phyloP scores from a whole-genome alignment of 768 basidiomycete genomes.

The Lactarius trivialis region DNA sequence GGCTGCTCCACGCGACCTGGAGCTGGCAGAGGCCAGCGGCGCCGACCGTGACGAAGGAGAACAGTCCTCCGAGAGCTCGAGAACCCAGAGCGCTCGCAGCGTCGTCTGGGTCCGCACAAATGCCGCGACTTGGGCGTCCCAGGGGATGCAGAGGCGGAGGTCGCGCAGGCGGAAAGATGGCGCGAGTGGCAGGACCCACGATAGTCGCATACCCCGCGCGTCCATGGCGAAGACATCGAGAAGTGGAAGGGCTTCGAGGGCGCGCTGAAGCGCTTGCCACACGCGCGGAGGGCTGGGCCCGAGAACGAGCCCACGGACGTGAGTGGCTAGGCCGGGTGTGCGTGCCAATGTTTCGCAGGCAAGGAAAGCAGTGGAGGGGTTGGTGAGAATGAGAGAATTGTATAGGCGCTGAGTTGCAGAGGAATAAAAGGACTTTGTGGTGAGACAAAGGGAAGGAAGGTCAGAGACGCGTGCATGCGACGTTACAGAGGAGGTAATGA shows the following conservation, averaged over 20 bases:
- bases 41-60: neutral
- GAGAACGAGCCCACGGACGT: conserved; percentile 32
- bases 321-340: conserved; percentile 32
- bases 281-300: conserved; percentile 31
- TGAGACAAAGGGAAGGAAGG: conserved; percentile 39
- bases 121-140: conserved; percentile 40
- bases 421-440: conserved; percentile 42
- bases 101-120: conserved; percentile 45
- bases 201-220: conserved; percentile 26
- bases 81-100: conserved; percentile 35
- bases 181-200: conserved; percentile 41
- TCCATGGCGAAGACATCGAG: conserved; percentile 40
- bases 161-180: conserved; percentile 44
- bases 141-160: conserved; percentile 41
- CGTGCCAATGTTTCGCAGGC: conserved; percentile 37
- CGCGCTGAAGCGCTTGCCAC: conserved; percentile 40
- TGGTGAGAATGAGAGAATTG: conserved; percentile 34
- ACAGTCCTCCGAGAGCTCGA: conserved; percentile 13
- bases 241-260: conserved; percentile 38
- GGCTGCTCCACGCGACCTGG: neutral
- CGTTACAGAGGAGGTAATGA: conserved; percentile 38
- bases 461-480: conserved; percentile 33
- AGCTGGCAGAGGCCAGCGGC: neutral
- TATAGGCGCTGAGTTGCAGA: conserved; percentile 46
- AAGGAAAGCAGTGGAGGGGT: conserved; percentile 31